Conservation (phyloP, 73 alveolate species). For the Urostyla sp. region DNA sequence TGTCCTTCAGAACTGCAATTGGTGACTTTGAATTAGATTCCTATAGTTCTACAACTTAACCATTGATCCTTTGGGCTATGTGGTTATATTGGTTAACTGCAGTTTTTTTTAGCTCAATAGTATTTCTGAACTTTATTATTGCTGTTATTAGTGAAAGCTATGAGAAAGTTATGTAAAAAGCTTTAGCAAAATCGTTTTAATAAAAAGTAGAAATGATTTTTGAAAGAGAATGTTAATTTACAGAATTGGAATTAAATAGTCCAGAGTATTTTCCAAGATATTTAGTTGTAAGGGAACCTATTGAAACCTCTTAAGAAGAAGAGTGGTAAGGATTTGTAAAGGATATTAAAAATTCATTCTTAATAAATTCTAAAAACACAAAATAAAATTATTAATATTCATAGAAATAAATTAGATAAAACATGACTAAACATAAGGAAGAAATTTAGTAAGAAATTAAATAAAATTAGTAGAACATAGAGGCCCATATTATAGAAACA, state of each 20-base stretch:
- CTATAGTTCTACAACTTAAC: not conserved
- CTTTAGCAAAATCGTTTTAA: not conserved
- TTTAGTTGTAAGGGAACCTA: not conserved
- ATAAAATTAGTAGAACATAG: too few relatives aligned
- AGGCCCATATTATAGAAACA: too few relatives aligned
- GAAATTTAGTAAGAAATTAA: too few relatives aligned
- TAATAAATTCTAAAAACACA: too few relatives aligned
- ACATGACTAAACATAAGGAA: too few relatives aligned
- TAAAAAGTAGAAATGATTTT: not conserved
- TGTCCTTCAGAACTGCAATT: not conserved
- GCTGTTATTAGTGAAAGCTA: too few relatives aligned
- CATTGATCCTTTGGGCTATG: not conserved
- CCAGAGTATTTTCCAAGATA: conserved; percentile 1
- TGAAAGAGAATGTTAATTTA: not conserved
- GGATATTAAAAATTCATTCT: too few relatives aligned
- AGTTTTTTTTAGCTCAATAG: not conserved
- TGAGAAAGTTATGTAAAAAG: not conserved
- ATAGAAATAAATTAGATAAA: too few relatives aligned
- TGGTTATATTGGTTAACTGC: conserved; percentile 12
- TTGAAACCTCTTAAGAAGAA: not conserved
- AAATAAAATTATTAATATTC: too few relatives aligned
- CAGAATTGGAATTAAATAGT: not conserved
- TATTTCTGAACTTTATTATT: conserved; percentile 38
- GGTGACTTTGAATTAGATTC: not conserved
- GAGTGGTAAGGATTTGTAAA: conserved; percentile 28